Evolutionary conservation across 306 rosid genomes (phyloP).

Genomic region (Rosa lucieae): DNA sequence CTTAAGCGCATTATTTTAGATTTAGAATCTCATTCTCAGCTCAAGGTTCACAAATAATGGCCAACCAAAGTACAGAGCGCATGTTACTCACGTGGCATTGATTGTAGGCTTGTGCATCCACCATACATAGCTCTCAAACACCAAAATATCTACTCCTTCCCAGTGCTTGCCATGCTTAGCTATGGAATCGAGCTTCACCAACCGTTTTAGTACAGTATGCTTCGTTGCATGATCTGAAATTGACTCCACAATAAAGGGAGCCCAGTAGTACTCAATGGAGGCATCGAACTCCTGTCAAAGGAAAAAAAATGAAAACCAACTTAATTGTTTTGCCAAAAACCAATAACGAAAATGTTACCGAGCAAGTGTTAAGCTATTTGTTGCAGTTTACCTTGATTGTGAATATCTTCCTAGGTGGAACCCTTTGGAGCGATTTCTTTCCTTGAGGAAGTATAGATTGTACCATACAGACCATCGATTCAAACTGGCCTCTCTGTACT

Average conservation of each 20-base stretch:
- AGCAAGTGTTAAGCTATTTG: not conserved
- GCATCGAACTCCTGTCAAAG: slow-evolving; percentile 64
- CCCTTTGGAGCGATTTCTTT: slow-evolving; percentile 65
- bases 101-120: slow-evolving; percentile 79
- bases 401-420: slow-evolving; percentile 88
- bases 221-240: slow-evolving; percentile 92
- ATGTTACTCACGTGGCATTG: slow-evolving; percentile 66
- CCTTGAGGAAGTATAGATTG: slow-evolving; percentile 77
- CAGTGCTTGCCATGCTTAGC: slow-evolving; percentile 77
- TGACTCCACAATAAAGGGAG: slow-evolving; percentile 86
- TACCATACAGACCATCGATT: slow-evolving; percentile 79
- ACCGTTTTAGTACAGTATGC: slow-evolving; percentile 65
- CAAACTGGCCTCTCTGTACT: slow-evolving; percentile 85
- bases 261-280: slow-evolving; percentile 88
- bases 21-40: not conserved
- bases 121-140: slow-evolving; percentile 94
- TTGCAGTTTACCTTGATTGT: slow-evolving; percentile 50
- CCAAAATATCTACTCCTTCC: slow-evolving; percentile 81
- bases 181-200: slow-evolving; percentile 75
- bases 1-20: not conserved
- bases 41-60: not conserved
- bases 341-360: not conserved
- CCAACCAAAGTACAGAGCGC: not conserved
- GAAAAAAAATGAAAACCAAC: too few species aligned
- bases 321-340: not conserved